Evolutionary conservation across 805 yeast genomes (phyloP).

Genomic region (Lachancea cidri): DNA sequence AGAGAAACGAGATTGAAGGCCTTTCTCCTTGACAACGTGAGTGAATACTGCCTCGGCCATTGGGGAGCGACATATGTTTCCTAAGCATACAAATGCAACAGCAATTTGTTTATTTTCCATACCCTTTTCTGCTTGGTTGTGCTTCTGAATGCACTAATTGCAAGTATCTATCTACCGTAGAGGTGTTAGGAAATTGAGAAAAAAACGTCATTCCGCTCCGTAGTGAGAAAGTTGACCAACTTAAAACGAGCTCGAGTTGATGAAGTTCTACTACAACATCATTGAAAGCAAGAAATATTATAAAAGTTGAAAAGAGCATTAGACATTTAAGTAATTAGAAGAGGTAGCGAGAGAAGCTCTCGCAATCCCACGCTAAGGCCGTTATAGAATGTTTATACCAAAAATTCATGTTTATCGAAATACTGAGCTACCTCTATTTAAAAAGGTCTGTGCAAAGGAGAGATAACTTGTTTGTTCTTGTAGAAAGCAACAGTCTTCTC

Average conservation of each 20-base stretch:
- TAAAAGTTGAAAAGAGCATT: not conserved
- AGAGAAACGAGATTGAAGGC: constrained; percentile 38
- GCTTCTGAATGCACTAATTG: too few species aligned
- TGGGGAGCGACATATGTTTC: constrained; percentile 92
- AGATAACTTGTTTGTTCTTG: constrained; percentile 64
- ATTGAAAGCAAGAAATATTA: too few species aligned
- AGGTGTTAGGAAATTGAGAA: too few species aligned
- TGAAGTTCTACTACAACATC: too few species aligned
- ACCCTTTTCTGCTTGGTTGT: too few species aligned
- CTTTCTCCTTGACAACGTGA: constrained; percentile 51
- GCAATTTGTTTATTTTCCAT: constrained; percentile 32
- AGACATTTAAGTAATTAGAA: not conserved
- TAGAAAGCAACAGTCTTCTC: constrained; percentile 72
- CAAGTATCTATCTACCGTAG: too few species aligned
- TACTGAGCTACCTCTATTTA: constrained; percentile 29
- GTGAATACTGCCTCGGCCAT: constrained; percentile 95
- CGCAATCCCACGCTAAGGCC: not conserved
- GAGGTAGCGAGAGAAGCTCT: not conserved
- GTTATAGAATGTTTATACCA: not conserved
- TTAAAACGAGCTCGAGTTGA: too few species aligned
- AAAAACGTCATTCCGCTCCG: too few species aligned
- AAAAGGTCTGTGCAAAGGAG: constrained; percentile 81
- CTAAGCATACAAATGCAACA: constrained; percentile 88
- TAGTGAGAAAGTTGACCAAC: too few species aligned
- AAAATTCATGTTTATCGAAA: not conserved